A percentile compares a stretch with the other conserved stretches of the same genome.
Conservation (phyloP, 2,329 filamentous ascomycete species). For the Fusarium lateritium region DNA sequence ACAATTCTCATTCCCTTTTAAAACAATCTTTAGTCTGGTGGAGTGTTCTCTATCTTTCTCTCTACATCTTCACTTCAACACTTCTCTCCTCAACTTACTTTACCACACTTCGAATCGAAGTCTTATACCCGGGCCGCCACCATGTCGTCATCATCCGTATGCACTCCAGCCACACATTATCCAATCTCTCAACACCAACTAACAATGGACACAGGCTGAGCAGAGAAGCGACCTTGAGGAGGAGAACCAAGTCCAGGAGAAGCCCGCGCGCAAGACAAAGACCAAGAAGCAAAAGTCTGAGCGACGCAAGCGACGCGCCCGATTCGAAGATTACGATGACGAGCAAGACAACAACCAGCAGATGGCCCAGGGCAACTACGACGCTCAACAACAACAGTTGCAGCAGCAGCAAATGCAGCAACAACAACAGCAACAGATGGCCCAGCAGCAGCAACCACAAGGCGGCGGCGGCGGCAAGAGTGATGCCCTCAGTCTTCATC, state of each 20-base stretch:
- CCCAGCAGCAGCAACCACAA: slow-evolving; percentile 34
- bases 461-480: slow-evolving; percentile 41
- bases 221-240: slow-evolving; percentile 39
- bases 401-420: slow-evolving; percentile 38
- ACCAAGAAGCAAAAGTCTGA: slow-evolving; percentile 40
- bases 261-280: slow-evolving; percentile 40
- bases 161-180: background rate
- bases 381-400: slow-evolving; percentile 36
- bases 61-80: slow-evolving; percentile 18
- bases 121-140: slow-evolving; percentile 17
- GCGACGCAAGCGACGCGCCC: slow-evolving; percentile 39
- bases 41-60: slow-evolving; percentile 35
- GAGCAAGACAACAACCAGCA: slow-evolving; percentile 27
- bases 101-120: background rate
- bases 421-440: slow-evolving; percentile 24
- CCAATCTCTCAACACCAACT: background rate
- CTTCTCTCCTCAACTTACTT: background rate
- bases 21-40: slow-evolving; percentile 16
- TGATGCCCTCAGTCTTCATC: slow-evolving; percentile 71
- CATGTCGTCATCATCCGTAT: slow-evolving; percentile 39
- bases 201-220: slow-evolving; percentile 16
- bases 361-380: slow-evolving; percentile 35
- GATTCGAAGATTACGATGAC: slow-evolving; percentile 38
- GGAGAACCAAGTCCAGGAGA: slow-evolving; percentile 35
- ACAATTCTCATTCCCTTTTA: slow-evolving; percentile 17